Conservation (phyloP, 306 rosid genomes). For the Glycine soja region DNA sequence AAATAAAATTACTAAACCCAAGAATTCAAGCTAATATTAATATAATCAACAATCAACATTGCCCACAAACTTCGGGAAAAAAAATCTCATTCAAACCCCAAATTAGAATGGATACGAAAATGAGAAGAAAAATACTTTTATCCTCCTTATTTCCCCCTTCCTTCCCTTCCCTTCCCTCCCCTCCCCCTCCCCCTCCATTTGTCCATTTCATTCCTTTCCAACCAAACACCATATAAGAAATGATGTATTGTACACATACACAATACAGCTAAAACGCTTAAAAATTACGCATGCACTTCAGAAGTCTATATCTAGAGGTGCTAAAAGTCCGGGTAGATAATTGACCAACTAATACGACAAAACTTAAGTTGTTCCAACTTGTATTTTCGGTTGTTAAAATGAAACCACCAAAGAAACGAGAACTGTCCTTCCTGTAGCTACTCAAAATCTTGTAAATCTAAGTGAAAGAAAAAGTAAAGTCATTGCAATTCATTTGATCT, state of each 20-base stretch:
- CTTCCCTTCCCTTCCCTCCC: too few species aligned
- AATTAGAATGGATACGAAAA: too few species aligned
- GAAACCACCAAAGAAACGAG: neutral
- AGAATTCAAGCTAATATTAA: too few species aligned
- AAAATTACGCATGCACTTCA: neutral
- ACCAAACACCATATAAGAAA: neutral
- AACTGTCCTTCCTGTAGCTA: neutral
- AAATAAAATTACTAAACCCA: too few species aligned
- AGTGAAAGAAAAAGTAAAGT: neutral
- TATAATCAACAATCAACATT: too few species aligned
- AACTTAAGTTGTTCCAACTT: neutral
- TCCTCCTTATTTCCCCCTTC: too few species aligned
- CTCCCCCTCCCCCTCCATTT: too few species aligned
- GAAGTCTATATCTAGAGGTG: neutral
- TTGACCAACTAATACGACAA: neutral
- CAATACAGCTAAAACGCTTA: neutral
- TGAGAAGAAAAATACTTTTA: too few species aligned
- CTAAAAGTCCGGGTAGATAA: neutral
- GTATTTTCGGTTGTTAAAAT: neutral
- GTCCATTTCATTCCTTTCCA: too few species aligned
- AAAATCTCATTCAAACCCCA: too few species aligned
- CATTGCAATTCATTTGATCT: slow-evolving; percentile 4
- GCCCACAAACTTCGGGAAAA: too few species aligned
- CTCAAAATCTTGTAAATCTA: neutral
- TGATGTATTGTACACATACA: neutral